phyloP scores from a whole-genome alignment of 805 yeast species.

The Candida alai region DNA sequence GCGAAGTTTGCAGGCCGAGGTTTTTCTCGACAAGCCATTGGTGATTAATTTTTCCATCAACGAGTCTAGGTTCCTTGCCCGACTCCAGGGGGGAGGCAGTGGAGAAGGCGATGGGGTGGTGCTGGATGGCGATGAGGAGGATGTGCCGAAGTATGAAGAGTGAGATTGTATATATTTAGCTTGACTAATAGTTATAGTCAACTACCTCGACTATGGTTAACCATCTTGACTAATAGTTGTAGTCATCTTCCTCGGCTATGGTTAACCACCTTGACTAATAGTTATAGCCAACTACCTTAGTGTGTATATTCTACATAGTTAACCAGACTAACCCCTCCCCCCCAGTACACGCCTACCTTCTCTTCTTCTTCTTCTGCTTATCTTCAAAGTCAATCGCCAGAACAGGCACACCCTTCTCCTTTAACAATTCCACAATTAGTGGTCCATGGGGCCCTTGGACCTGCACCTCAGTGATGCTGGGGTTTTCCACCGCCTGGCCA shows the following conservation, averaged over 20 bases:
- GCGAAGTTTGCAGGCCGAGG: constrained; percentile 42
- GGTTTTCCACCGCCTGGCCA: constrained; percentile 54
- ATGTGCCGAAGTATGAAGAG: constrained; percentile 7
- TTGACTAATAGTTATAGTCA: no score
- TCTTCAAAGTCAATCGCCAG: constrained; percentile 65
- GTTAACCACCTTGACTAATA: no score
- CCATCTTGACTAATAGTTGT: no score
- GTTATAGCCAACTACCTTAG: no score
- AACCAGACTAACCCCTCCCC: neutral
- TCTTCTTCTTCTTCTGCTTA: constrained; percentile 50
- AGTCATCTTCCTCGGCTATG: no score
- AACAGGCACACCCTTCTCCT: constrained; percentile 57
- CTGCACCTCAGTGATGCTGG: constrained; percentile 59
- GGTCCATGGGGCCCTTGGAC: constrained; percentile 91
- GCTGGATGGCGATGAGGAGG: constrained; percentile 5
- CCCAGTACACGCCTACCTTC: no score
- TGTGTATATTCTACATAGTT: neutral
- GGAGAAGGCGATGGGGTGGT: neutral
- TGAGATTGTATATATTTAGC: no score
- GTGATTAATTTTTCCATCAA: constrained; percentile 36
- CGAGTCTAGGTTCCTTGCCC: constrained; percentile 21
- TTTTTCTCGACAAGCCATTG: constrained; percentile 52
- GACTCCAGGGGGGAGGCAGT: neutral
- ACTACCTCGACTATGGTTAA: no score
- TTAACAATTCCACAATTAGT: constrained; percentile 54